Base-by-base conservation (phyloP, 768 basidiomycete species). In the Naganishia vaughanmartiniae region DNA sequence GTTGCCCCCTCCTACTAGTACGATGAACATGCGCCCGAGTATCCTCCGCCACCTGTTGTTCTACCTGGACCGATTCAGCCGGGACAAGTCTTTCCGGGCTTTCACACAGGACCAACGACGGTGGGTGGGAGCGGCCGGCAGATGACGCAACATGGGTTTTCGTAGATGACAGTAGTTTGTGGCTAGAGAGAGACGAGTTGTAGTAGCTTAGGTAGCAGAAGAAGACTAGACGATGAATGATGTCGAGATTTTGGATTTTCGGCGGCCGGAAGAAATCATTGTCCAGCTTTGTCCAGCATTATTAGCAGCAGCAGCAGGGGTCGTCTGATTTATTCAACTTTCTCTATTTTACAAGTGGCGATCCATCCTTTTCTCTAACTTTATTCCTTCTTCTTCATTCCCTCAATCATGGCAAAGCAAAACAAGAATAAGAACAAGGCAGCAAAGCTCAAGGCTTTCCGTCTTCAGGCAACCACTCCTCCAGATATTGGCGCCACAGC, bases 11-110 rank as follows among this genome's bases (percentile, higher is more conserved):
- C 42, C 4, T 46, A 26, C 24, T 54, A 81, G 56, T 97, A 98
- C 82, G 95, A 97, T 81, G 94, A 97, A 81, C 84, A 90, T 78
- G 79, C 87, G 86, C 79, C 73, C 83, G 33, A 88, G 75, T 93
- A 88, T 75, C 90, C 92, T 39, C 90, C 91, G 5, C 93, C 94
- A 0, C 93, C 93, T 14, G 84, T 87, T n/a, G 90, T 86, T 1
- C 84, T 93, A 9, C 81, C 85, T 28, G 74, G 48, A 12, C 48
- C n/a, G n/a, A 24, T 51, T 42, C 42, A 42, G 42, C 81, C 85
- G 30, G 74, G 48, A 26, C 48, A 51, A 26, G 24, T 51, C 21
- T 51, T 51, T 12, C 24, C 48, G 19, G 48, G 48, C 2, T n/a
- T 26, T 24, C 48, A 51, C 4, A 51, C 21, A 51, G 48, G 48